Conservation (phyloP, 1,284 basidiomycete species). For the Xanthoconium separans region DNA sequence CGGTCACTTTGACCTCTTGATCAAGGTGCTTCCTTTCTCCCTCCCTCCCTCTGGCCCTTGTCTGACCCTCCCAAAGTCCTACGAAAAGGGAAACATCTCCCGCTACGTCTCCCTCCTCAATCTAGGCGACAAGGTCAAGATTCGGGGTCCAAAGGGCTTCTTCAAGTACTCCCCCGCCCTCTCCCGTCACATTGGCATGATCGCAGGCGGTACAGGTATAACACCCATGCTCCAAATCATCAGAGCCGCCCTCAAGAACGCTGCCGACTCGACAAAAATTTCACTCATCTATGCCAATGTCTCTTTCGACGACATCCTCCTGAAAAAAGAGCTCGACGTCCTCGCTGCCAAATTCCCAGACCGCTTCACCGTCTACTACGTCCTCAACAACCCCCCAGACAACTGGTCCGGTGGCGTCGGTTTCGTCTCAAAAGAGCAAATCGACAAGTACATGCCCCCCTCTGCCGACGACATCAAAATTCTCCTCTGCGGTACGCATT, state of each 20-base stretch:
- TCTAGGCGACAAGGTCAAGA: slow-evolving; percentile 80
- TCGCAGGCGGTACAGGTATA: slow-evolving; percentile 94
- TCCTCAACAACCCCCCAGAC: slow-evolving; percentile 89
- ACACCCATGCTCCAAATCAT: slow-evolving; percentile 99
- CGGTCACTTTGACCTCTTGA: slow-evolving; percentile 93
- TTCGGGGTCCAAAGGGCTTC: slow-evolving; percentile 96
- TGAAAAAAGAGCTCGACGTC: slow-evolving; percentile 84
- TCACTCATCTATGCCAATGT: slow-evolving; percentile 97
- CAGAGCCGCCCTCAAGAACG: slow-evolving; percentile 84
- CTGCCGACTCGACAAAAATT: slow-evolving; percentile 78
- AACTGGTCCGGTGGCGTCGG: slow-evolving; percentile 88
- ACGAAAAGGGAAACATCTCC: slow-evolving; percentile 97
- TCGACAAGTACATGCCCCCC: slow-evolving; percentile 71
- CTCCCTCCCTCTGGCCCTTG: background rate
- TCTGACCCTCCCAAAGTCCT: slow-evolving; percentile 55
- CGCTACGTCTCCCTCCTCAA: slow-evolving; percentile 78
- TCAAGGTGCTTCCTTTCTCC: slow-evolving; percentile 77
- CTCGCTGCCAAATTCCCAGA: slow-evolving; percentile 67
- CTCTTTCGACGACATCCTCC: slow-evolving; percentile 82
- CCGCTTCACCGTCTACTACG: slow-evolving; percentile 85
- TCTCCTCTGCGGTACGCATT: slow-evolving; percentile 75
- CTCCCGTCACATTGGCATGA: slow-evolving; percentile 85
- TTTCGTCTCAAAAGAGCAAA: slow-evolving; percentile 94
- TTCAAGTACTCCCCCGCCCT: slow-evolving; percentile 79
- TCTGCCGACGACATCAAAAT: slow-evolving; percentile 73